Evolutionary conservation across 768 basidiomycete genomes (phyloP), one percentile per base, ranked within the genome.

Genomic region (Lentinula edodes): DNA sequence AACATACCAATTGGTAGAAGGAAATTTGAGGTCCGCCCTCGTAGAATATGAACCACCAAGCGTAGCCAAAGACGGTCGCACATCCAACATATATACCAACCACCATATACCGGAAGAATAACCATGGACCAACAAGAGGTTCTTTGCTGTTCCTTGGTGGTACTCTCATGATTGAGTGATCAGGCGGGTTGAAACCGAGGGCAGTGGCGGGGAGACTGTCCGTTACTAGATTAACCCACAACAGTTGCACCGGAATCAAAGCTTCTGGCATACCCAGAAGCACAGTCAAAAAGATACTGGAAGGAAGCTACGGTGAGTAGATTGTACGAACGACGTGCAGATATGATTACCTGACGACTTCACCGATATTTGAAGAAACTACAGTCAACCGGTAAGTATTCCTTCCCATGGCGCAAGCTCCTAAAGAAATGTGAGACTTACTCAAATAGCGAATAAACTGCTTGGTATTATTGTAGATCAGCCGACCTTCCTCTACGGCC

Each of bases 181-280:
- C 96, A 2, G 95, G 85, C 3, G 95, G 95, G 73, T 99, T 98
- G 80, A 99, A 98, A 51, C 97, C 96, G 50, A 99, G 87, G 1
- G 96, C 96, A 41, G 95, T 98, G 6, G 96, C 96, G 1, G 96
- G 96, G 45, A 97, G 79, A 77, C 93, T 92, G 78, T 97, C 95
- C 56, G 95, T 98, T 65, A 98, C 94, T 61, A 98, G 79, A 76
- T 98, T 99, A 71, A 98, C 95, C 94, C 95, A 98, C 57, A 99
- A 88, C 46, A 99, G 80, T 82, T 99, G 96, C 15, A 98, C 95
- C 46, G 95, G 95, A 68, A 98, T 98, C 60, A 99, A 78, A 56
- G 97, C 96, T 73, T 98, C 96, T n/a, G 96, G 96, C 96, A 98
- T 98, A 70, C 97, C 96, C 63, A 99, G 81, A 52, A 98, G 81